Evolutionary conservation across 805 yeast species (phyloP).

Genomic region (Lachancea waltii): DNA sequence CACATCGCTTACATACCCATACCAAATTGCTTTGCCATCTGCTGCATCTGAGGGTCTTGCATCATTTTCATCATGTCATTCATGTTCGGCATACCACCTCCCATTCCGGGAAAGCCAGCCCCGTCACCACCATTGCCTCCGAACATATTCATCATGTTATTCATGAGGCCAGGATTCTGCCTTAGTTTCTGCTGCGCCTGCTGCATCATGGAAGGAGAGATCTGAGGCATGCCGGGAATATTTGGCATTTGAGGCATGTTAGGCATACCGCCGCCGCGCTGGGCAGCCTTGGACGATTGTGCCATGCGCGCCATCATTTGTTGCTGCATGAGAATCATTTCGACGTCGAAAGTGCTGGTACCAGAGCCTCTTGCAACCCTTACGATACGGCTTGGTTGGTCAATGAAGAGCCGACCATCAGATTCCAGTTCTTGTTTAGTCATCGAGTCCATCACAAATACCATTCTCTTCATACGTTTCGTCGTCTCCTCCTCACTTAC

Average conservation of each 20-base stretch:
- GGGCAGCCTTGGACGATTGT: conserved; percentile 47
- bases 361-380: conserved; percentile 95
- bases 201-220: conserved; percentile 38
- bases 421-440: conserved; percentile 83
- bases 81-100: conserved; percentile 73
- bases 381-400: conserved; percentile 78
- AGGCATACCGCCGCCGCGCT: conserved; percentile 33
- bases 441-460: conserved; percentile 93
- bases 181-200: conserved; percentile 56
- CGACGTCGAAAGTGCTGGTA: conserved; percentile 85
- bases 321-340: conserved; percentile 86
- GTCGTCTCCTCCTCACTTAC: conserved; percentile 90
- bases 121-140: conserved; percentile 44
- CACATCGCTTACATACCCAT: conserved; percentile 19
- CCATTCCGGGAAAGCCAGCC: too few relatives aligned
- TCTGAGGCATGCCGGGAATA: conserved; percentile 44
- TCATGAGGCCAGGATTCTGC: conserved; percentile 72
- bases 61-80: conserved; percentile 56
- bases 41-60: conserved; percentile 42
- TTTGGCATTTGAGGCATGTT: conserved; percentile 56
- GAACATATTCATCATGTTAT: conserved; percentile 63
- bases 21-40: conserved; percentile 47
- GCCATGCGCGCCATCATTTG: conserved; percentile 94
- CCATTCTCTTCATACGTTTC: conserved; percentile 77
- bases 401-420: conserved; percentile 75